phyloP scores from a whole-genome alignment of 2,329 filamentous ascomycete genomes.

The Eutypa lata region DNA sequence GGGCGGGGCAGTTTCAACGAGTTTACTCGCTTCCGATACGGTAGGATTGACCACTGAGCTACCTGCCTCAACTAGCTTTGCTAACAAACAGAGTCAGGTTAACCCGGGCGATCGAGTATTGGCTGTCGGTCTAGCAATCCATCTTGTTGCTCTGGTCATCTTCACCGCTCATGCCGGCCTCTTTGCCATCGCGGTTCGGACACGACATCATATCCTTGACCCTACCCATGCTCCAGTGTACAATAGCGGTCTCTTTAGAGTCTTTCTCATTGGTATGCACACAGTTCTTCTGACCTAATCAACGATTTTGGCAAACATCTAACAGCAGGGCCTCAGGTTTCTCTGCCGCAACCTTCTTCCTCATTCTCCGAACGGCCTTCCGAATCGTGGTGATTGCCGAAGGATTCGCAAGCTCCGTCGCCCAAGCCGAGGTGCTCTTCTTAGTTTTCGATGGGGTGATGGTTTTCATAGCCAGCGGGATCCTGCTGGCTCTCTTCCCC shows the following conservation, averaged over 20 bases:
- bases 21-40: conserved; percentile 27
- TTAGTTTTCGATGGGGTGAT: conserved; percentile 25
- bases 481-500: conserved; percentile 23
- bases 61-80: conserved; percentile 4
- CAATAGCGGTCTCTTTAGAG: conserved; percentile 38
- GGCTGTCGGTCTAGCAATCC: conserved; percentile 43
- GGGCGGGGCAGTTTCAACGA: conserved; percentile 38
- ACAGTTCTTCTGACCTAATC: not conserved
- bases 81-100: conserved; percentile 10
- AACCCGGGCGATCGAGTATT: conserved; percentile 34
- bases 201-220: conserved; percentile 36
- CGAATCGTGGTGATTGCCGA: conserved; percentile 22
- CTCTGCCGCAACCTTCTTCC: conserved; percentile 14
- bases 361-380: conserved; percentile 24
- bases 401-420: conserved; percentile 19
- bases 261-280: conserved; percentile 41
- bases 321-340: conserved; percentile 11
- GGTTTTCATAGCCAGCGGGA: conserved; percentile 18
- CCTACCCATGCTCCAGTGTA: conserved; percentile 38
- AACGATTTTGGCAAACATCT: no score
- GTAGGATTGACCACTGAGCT: conserved; percentile 27
- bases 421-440: conserved; percentile 22
- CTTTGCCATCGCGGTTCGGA: conserved; percentile 38
- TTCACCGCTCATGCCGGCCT: conserved; percentile 37
- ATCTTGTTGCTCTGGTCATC: conserved; percentile 36